Evolutionary conservation across 768 basidiomycete species (phyloP).

Genomic region (Boletus huronensis): DNA sequence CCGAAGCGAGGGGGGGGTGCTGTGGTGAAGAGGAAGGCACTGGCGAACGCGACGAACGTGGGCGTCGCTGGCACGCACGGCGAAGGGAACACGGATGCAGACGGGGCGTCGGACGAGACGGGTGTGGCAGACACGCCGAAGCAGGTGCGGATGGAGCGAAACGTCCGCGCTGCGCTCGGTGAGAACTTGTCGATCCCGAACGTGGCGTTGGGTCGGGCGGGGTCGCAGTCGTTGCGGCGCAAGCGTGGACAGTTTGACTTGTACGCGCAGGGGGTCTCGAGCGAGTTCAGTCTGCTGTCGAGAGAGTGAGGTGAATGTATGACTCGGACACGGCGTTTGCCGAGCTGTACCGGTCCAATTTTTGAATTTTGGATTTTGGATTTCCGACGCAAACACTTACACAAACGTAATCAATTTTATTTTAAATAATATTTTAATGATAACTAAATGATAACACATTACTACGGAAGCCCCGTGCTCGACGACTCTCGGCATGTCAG

Average conservation of each 20-base stretch:
- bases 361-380: no score
- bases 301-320: no score
- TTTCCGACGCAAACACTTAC: no score
- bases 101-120: neutral
- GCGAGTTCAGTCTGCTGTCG: conserved; percentile 18
- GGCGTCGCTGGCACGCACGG: neutral
- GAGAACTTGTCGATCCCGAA: conserved; percentile 22
- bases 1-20: neutral
- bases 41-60: conserved; percentile 16
- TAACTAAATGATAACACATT: no score
- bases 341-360: no score
- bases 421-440: no score
- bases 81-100: neutral
- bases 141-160: conserved; percentile 4
- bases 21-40: conserved; percentile 9
- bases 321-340: no score
- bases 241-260: conserved; percentile 11
- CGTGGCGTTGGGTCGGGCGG: conserved; percentile 1
- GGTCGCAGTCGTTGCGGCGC: conserved; percentile 1
- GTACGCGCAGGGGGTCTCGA: conserved; percentile 9
- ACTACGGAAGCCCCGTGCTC: no score
- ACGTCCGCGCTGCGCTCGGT: conserved; percentile 6
- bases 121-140: conserved; percentile 6
- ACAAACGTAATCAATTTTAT: no score
- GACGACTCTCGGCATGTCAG: no score